Conservation (phyloP, 1,284 basidiomycete genomes). For the Heimioporus retisporus region DNA sequence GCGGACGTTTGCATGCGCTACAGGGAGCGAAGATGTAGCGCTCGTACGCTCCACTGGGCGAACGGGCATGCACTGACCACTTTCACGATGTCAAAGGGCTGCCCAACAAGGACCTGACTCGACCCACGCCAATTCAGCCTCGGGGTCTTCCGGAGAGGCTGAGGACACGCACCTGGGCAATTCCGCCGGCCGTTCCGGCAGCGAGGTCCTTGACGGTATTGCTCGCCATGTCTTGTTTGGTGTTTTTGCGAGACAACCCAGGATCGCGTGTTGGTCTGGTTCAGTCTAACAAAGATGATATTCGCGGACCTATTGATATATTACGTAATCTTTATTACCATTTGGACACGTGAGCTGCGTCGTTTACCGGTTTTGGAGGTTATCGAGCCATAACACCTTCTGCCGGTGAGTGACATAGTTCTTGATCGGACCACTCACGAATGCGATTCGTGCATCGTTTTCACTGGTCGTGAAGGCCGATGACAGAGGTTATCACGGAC, state of each 20-base stretch:
- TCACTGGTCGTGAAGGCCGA: conserved; percentile 15
- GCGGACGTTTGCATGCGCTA: conserved; percentile 95
- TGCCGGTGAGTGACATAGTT: conserved; percentile 22
- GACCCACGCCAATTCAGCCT: conserved; percentile 21
- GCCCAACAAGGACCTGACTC: conserved; percentile 86
- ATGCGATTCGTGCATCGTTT: conserved; percentile 21
- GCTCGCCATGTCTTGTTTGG: conserved; percentile 48
- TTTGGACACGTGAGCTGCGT: conserved; percentile 27
- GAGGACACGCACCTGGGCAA: conserved; percentile 76
- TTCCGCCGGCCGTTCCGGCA: conserved; percentile 89
- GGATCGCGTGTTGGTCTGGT: not conserved
- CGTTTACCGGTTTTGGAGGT: conserved; percentile 23
- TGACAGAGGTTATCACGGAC: conserved; percentile 25
- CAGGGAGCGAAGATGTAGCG: conserved; percentile 17
- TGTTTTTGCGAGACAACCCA: conserved; percentile 5
- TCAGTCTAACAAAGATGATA: conserved; percentile 5
- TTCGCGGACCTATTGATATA: conserved; percentile 28
- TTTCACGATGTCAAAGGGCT: conserved; percentile 98
- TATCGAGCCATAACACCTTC: not conserved
- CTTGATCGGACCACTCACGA: conserved; percentile 14
- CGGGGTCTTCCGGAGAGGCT: conserved; percentile 5
- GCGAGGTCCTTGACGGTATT: conserved; percentile 82
- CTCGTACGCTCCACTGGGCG: not conserved
- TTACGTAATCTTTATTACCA: conserved; percentile 22
- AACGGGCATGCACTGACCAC: conserved; percentile 66